A percentile compares a stretch with the other conserved stretches of the same genome.
Conservation (phyloP, 768 basidiomycete genomes). For the Pleurotus tuber-regium region DNA sequence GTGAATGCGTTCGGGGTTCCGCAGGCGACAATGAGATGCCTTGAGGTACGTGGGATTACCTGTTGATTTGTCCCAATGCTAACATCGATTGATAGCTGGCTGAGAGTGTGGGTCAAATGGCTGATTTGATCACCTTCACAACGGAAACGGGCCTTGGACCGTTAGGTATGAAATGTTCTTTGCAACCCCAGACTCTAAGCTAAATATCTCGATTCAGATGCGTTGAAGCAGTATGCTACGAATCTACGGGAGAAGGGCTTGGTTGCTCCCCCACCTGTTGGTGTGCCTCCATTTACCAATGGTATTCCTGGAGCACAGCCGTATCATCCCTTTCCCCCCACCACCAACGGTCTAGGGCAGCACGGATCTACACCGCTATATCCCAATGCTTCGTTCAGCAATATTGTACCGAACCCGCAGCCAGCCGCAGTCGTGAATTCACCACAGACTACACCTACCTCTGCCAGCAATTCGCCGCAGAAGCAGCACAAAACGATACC, state of each 20-base stretch:
- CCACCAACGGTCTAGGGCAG: slow-evolving; percentile 12
- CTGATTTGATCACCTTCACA: slow-evolving; percentile 70
- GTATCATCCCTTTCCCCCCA: slow-evolving; percentile 19
- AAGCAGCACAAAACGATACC: slow-evolving; percentile 65
- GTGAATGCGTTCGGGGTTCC: slow-evolving; percentile 89
- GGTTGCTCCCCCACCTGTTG: slow-evolving; percentile 13
- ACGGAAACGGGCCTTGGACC: slow-evolving; percentile 56
- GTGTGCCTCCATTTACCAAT: slow-evolving; percentile 19
- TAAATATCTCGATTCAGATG: slow-evolving; percentile 28
- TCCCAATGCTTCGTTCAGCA: slow-evolving; percentile 56
- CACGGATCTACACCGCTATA: slow-evolving; percentile 29
- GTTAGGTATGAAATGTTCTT: slow-evolving; percentile 57
- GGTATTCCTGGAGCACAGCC: slow-evolving; percentile 15
- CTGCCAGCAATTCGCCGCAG: slow-evolving; percentile 53
- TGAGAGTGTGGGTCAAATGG: slow-evolving; percentile 80
- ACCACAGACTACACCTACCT: slow-evolving; percentile 49
- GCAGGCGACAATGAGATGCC: slow-evolving; percentile 85
- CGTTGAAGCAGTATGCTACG: slow-evolving; percentile 36
- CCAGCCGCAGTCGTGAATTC: slow-evolving; percentile 38
- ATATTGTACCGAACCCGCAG: slow-evolving; percentile 43
- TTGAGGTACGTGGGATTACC: slow-evolving; percentile 53
- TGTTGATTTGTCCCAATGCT: background rate
- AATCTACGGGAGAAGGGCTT: slow-evolving; percentile 31
- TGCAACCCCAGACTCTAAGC: slow-evolving; percentile 11
- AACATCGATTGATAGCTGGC: slow-evolving; percentile 51